Evolutionary conservation across 1,139 yeast species (phyloP).

Genomic region (Wickerhamiella pararugosa): DNA sequence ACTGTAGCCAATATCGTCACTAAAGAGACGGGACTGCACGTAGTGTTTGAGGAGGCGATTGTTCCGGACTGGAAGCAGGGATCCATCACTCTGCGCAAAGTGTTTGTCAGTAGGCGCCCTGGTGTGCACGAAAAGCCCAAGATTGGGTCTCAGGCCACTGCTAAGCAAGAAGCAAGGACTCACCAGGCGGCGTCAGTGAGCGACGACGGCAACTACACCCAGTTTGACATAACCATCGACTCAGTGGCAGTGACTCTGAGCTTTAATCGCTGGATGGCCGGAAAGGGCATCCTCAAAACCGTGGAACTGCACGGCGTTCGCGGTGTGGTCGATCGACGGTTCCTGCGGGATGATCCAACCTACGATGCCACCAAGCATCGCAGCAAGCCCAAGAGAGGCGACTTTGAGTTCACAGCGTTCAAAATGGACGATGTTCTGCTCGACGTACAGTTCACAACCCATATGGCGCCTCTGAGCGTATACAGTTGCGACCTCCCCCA

Average conservation of each 20-base stretch:
- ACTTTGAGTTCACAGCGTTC: constrained; percentile 77
- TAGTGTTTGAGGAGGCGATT: constrained; percentile 83
- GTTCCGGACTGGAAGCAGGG: constrained; percentile 94
- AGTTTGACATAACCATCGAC: constrained; percentile 80
- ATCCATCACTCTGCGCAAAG: constrained; percentile 66
- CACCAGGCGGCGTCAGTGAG: constrained; percentile 12
- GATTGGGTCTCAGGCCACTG: constrained; percentile 65
- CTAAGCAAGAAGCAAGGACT: constrained; percentile 30
- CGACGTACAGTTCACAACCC: constrained; percentile 65
- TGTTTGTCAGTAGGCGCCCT: constrained; percentile 79
- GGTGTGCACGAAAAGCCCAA: constrained; percentile 27
- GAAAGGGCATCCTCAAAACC: constrained; percentile 73
- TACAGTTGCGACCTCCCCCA: constrained; percentile 70
- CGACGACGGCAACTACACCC: constrained; percentile 93
- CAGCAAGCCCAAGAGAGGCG: constrained; percentile 66
- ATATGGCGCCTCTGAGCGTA: constrained; percentile 32
- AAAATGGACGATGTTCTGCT: constrained; percentile 71
- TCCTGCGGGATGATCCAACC: constrained; percentile 66
- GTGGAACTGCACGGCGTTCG: constrained; percentile 72
- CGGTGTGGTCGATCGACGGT: constrained; percentile 84
- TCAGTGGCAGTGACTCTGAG: constrained; percentile 70
- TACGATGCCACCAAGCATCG: constrained; percentile 75
- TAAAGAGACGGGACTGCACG: constrained; percentile 69
- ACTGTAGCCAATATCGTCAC: constrained; percentile 73
- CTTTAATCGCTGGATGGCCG: constrained; percentile 76